Percentiles rank a stretch among this genome's conserved stretches.
These are phyloP conservation scores for Apiospora sp. DNA, from an alignment of 2,329 filamentous ascomycete species.

Conservation along the genomic window DNA sequence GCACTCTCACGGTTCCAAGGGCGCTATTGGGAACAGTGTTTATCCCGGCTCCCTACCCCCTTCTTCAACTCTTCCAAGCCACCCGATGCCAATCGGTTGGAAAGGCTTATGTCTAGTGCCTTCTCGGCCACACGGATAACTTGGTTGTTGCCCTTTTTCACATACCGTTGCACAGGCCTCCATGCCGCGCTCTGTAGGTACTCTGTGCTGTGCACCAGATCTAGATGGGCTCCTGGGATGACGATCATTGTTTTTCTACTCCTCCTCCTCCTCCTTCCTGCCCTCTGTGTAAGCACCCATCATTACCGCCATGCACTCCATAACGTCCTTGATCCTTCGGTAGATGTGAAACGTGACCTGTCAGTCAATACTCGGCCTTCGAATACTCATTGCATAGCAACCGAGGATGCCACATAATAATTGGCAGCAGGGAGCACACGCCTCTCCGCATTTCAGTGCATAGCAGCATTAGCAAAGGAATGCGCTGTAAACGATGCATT, in stretches of 20 bases:
- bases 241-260: neutral
- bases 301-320: neutral
- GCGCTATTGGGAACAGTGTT: neutral
- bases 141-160: neutral
- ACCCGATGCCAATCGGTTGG: slow-evolving; percentile 12
- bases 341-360: slow-evolving; percentile 14
- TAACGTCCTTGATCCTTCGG: neutral
- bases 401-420: neutral
- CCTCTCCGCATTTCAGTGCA: slow-evolving; percentile 19
- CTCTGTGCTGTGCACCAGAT: neutral
- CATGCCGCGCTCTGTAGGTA: neutral
- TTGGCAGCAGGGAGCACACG: neutral
- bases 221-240: slow-evolving; percentile 12
- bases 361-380: neutral
- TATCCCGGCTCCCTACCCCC: neutral
- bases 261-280: neutral
- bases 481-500: slow-evolving; percentile 3
- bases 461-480: neutral
- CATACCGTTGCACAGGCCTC: slow-evolving; percentile 7
- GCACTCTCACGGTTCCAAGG: neutral
- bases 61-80: slow-evolving; percentile 12
- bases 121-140: neutral
- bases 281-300: neutral
- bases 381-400: neutral
- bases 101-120: slow-evolving; percentile 9